A percentile compares a stretch with the other conserved stretches of the same genome.
Evolutionary conservation across 208 protist species (phyloP).

Genomic region (Trypanosoma lewisi): DNA sequence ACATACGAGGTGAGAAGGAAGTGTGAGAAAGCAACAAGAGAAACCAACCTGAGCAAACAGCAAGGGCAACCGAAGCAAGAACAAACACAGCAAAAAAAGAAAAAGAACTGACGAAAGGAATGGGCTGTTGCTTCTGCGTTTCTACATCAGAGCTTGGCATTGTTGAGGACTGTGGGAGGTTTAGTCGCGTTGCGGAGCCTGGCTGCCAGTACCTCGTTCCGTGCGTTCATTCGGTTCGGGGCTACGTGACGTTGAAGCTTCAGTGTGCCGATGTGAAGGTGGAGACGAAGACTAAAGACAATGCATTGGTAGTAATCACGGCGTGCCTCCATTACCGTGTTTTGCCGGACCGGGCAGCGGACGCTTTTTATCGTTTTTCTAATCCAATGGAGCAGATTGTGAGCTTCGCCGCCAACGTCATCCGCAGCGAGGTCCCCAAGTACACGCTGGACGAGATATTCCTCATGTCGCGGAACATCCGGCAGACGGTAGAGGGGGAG

Average conservation of each 20-base stretch:
- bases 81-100: background rate
- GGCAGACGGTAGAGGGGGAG: conserved; percentile 51
- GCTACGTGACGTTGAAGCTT: conserved; percentile 48
- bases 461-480: conserved; percentile 63
- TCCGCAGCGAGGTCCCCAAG: conserved; percentile 74
- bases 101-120: background rate
- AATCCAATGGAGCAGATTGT: conserved; percentile 67
- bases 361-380: conserved; percentile 68
- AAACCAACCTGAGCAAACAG: background rate
- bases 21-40: background rate
- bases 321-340: conserved; percentile 63
- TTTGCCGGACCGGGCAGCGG: conserved; percentile 32
- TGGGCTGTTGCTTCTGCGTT: conserved; percentile 52
- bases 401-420: conserved; percentile 66
- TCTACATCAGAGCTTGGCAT: conserved; percentile 56
- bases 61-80: background rate
- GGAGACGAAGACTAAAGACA: conserved; percentile 85
- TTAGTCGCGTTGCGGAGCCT: conserved; percentile 35
- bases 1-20: no score
- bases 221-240: conserved; percentile 42
- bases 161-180: conserved; percentile 68
- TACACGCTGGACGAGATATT: conserved; percentile 82
- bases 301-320: conserved; percentile 58
- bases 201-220: conserved; percentile 61
- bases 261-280: conserved; percentile 39